These are phyloP conservation scores for Fistulifera solaris DNA, from an alignment of 108 stramenopile genomes.

Conservation along the genomic window DNA sequence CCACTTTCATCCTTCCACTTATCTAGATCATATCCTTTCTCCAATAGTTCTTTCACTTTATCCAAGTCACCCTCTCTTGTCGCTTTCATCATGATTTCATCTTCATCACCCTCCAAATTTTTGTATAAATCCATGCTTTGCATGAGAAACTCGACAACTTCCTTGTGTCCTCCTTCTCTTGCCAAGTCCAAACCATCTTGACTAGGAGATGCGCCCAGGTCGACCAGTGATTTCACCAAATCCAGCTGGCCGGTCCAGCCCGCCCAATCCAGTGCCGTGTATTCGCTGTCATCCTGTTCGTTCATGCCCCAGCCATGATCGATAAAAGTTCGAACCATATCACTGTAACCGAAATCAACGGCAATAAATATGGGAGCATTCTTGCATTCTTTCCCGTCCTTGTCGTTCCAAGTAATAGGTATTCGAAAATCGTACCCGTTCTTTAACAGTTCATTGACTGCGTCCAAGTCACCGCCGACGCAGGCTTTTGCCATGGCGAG, in stretches of 20 bases:
- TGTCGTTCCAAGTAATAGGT: slow-evolving; percentile 10
- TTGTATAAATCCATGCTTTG: slow-evolving; percentile 33
- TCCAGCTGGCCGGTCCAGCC: slow-evolving; percentile 30
- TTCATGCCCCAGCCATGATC: slow-evolving; percentile 3
- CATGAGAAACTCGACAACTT: slow-evolving; percentile 20
- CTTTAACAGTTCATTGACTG: too few relatives aligned
- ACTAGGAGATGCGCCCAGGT: slow-evolving; percentile 17
- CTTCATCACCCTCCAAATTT: slow-evolving; percentile 25
- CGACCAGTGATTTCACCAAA: slow-evolving; percentile 32
- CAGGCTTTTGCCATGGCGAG: too few relatives aligned
- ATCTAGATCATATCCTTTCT: slow-evolving; percentile 27
- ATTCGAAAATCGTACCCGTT: too few relatives aligned
- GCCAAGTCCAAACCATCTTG: slow-evolving; percentile 35
- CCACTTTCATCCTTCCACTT: slow-evolving; percentile 39
- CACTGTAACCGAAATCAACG: slow-evolving; percentile 32
- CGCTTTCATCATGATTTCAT: slow-evolving; percentile 48
- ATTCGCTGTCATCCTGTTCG: slow-evolving; percentile 7
- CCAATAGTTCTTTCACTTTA: slow-evolving; percentile 29
- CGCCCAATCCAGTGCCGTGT: slow-evolving; percentile 36
- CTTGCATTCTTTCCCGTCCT: slow-evolving; percentile 1
- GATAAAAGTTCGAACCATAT: slow-evolving; percentile 25
- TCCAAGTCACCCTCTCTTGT: slow-evolving; percentile 38
- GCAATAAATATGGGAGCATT: slow-evolving; percentile 40
- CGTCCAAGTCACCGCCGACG: too few relatives aligned
- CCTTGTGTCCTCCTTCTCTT: slow-evolving; percentile 28